Base-by-base conservation (phyloP, 1,284 basidiomycete genomes). In the Rhodotorula sp. region DNA sequence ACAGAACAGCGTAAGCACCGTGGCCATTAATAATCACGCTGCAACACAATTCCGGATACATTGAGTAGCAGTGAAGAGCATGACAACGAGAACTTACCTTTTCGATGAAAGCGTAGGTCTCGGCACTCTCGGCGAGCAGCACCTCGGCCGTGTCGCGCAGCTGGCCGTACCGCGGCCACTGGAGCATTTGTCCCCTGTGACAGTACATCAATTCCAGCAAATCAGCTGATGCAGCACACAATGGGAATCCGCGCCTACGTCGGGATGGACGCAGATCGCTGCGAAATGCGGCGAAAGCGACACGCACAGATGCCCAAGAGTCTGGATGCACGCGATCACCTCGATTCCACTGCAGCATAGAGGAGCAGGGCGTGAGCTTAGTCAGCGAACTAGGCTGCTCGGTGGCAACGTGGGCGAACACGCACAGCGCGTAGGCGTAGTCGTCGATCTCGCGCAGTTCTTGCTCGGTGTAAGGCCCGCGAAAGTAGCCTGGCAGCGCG, bases 91-190 rank as follows among this genome's bases (percentile, higher is more conserved):
- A 14, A 19, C 66, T 13, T 9, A 78, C 77, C 74, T 80, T 81
- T 50, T 79, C 78, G 64, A 82, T 77, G 71, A 82, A 79, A 1
- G 61, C 61, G 61, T 81, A 81, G 3, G 79, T 81, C 66, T 81
- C 80, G 13, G 66, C 72, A 49, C 71, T 75, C 56, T 81, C 81
- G 7, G 80, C 78, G 16, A 82, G 72, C 46, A 82, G 68, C 8
- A 82, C 81, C 34, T 82, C 82, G 2, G 80, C 76, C 0, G 82
- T 82, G 67, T 82, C 82, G 16, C 80, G 69, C 54, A 82, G 64
- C 16, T 73, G 74, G 3, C 80, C 74, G 67, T 78, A 82, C 23
- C 78, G 74, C 0, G 81, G 81, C 82, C 82, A 82, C 62, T 82
- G 82, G 4, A 82, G 77, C 77, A 82, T 81, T 74, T 82, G 82